These are phyloP conservation scores for Lecanicillium sp. DNA, from an alignment of 2,329 filamentous ascomycete species.

Conservation along the genomic window DNA sequence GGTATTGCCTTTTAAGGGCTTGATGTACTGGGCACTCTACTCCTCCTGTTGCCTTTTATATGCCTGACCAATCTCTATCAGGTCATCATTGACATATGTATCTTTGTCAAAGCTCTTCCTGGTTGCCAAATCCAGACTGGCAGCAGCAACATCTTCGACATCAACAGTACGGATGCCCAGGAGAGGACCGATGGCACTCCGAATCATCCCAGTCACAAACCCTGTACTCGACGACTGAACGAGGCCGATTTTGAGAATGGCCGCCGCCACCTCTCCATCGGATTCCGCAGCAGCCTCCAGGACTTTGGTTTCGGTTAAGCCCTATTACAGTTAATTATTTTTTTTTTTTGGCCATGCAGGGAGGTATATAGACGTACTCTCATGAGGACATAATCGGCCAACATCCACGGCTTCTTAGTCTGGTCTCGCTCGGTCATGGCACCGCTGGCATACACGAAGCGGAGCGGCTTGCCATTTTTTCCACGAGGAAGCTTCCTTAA, in stretches of 20 bases:
- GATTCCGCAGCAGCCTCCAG: conserved; percentile 31
- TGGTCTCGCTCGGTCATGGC: conserved; percentile 34
- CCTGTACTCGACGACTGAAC: conserved; percentile 20
- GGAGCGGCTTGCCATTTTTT: conserved; percentile 24
- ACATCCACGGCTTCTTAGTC: conserved; percentile 29
- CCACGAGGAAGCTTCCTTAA: conserved; percentile 20
- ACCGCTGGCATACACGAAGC: conserved; percentile 44
- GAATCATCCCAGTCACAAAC: neutral
- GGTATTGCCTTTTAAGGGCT: too few relatives aligned
- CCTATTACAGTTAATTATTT: conserved; percentile 22
- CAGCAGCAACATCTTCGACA: conserved; percentile 3
- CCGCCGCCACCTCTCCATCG: conserved; percentile 27
- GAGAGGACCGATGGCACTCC: neutral
- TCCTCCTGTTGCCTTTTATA: conserved; percentile 2
- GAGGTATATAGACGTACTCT: conserved; percentile 27
- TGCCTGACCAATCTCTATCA: conserved; percentile 3
- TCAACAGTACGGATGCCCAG: conserved; percentile 5
- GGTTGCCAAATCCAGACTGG: neutral
- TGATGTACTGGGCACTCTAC: too few relatives aligned
- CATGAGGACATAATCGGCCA: conserved; percentile 36
- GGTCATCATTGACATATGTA: conserved; percentile 6
- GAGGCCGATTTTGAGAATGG: conserved; percentile 34
- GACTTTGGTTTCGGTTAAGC: conserved; percentile 35
- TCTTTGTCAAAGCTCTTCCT: conserved; percentile 6
- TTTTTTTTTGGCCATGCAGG: accelerated